These are phyloP conservation scores for Neoscytalidium dimidiatum DNA, from an alignment of 2,329 filamentous ascomycete genomes.

Conservation along the genomic window DNA sequence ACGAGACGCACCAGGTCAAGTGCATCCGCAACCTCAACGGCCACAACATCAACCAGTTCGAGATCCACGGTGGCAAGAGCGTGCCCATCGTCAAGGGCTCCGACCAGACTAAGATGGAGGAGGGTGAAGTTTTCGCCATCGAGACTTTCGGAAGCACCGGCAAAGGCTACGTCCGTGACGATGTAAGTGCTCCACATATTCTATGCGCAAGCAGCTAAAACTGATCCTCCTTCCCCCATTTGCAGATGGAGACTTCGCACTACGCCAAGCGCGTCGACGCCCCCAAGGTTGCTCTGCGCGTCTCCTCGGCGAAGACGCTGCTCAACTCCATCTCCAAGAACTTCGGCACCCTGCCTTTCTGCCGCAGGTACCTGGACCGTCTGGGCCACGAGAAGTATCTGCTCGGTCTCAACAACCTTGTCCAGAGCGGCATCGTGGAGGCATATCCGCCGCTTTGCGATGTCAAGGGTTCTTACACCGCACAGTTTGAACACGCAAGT, in stretches of 20 bases:
- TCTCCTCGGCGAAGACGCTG: conserved; percentile 81
- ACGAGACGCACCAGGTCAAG: conserved; percentile 77
- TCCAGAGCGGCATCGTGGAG: conserved; percentile 81
- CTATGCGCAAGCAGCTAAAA: conserved; percentile 9
- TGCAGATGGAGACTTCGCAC: conserved; percentile 73
- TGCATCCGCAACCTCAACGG: conserved; percentile 84
- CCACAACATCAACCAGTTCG: conserved; percentile 86
- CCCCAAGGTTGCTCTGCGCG: conserved; percentile 72
- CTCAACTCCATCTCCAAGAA: conserved; percentile 93
- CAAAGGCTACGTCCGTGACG: conserved; percentile 82
- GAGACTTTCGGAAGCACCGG: conserved; percentile 96
- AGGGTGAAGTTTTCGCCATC: conserved; percentile 92
- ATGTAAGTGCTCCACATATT: conserved; percentile 56
- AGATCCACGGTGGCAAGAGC: conserved; percentile 90
- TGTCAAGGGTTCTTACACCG: conserved; percentile 92
- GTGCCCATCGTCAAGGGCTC: conserved; percentile 89
- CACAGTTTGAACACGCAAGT: conserved; percentile 91
- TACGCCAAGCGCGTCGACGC: conserved; percentile 77
- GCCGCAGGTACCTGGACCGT: conserved; percentile 85
- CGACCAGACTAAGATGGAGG: conserved; percentile 95
- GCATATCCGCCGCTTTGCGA: conserved; percentile 87
- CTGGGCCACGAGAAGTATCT: conserved; percentile 95
- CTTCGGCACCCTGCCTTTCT: conserved; percentile 90
- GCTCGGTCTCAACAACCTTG: conserved; percentile 83
- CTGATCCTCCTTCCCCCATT: not conserved